Evolutionary conservation across 208 protist genomes (phyloP).

Genomic region (Tetramitus jugosus): DNA sequence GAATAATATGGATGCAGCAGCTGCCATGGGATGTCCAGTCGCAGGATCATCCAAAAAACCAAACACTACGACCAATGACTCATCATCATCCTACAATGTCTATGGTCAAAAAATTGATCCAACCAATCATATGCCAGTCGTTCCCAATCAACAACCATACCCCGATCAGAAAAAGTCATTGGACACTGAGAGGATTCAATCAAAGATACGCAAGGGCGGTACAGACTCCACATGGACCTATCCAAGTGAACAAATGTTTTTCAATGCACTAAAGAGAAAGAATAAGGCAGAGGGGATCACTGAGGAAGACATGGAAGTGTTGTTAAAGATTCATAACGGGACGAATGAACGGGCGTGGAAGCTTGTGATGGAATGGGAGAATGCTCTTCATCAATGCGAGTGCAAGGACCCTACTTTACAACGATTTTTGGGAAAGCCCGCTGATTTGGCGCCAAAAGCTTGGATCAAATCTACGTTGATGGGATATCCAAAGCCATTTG

Average conservation of each 20-base stretch:
- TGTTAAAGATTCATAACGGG: slow-evolving; percentile 25
- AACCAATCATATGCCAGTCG: background rate
- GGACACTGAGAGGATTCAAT: background rate
- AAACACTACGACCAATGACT: background rate
- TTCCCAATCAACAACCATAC: background rate
- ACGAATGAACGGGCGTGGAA: slow-evolving; percentile 27
- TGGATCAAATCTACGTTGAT: slow-evolving; percentile 3
- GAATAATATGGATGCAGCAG: background rate
- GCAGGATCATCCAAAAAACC: background rate
- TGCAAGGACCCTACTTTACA: background rate
- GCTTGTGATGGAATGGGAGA: slow-evolving; percentile 23
- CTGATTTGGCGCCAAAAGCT: background rate
- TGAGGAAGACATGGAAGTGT: slow-evolving; percentile 19
- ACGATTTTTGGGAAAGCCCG: background rate
- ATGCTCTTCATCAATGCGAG: slow-evolving; percentile 8
- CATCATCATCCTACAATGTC: background rate
- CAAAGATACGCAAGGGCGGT: slow-evolving; percentile 15
- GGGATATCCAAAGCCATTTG: slow-evolving; percentile 26
- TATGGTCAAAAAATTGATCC: background rate
- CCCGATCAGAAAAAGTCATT: background rate
- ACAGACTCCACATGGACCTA: slow-evolving; percentile 20
- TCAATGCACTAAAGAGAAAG: slow-evolving; percentile 28
- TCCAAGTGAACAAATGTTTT: slow-evolving; percentile 30
- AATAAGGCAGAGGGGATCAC: background rate
- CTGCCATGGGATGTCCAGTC: background rate